Evolutionary conservation across 495 filamentous ascomycete species (phyloP).

Genomic region (Penicillium taxi): DNA sequence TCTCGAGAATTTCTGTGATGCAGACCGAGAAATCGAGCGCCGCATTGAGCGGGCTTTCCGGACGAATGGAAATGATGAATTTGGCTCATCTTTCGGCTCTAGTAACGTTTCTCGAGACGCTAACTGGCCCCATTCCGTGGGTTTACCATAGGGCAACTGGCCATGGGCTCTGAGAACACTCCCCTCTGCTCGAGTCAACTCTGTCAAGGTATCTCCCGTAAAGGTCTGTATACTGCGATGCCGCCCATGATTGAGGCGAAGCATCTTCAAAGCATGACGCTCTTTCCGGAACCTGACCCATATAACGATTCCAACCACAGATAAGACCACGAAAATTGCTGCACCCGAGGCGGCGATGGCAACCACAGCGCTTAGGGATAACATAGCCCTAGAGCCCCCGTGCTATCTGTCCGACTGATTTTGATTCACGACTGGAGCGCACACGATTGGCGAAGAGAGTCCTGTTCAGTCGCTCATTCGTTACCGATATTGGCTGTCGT

Average conservation of each 20-base stretch:
- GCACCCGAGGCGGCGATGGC: slow-evolving; percentile 38
- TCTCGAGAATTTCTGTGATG: slow-evolving; percentile 22
- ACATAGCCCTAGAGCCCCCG: slow-evolving; percentile 23
- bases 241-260: slow-evolving; percentile 19
- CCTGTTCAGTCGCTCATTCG: slow-evolving; percentile 7
- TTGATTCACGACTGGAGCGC: background rate
- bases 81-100: slow-evolving; percentile 15
- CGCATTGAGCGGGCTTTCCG: slow-evolving; percentile 26
- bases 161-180: slow-evolving; percentile 29
- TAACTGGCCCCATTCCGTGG: slow-evolving; percentile 37
- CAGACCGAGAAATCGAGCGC: slow-evolving; percentile 26
- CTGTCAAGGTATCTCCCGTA: slow-evolving; percentile 30
- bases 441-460: slow-evolving; percentile 3
- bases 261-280: slow-evolving; percentile 24
- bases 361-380: slow-evolving; percentile 29
- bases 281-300: slow-evolving; percentile 38
- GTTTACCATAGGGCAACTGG: slow-evolving; percentile 33
- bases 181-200: slow-evolving; percentile 30
- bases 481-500: background rate
- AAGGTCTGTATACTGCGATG: slow-evolving; percentile 21
- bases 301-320: slow-evolving; percentile 28
- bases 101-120: slow-evolving; percentile 33
- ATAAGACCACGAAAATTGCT: slow-evolving; percentile 29
- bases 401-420: background rate
- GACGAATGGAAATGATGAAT: slow-evolving; percentile 19